Evolutionary conservation across 2,329 filamentous ascomycete genomes (phyloP), one percentile per base, ranked within the genome.

Genomic region (Blastomyces silverae): DNA sequence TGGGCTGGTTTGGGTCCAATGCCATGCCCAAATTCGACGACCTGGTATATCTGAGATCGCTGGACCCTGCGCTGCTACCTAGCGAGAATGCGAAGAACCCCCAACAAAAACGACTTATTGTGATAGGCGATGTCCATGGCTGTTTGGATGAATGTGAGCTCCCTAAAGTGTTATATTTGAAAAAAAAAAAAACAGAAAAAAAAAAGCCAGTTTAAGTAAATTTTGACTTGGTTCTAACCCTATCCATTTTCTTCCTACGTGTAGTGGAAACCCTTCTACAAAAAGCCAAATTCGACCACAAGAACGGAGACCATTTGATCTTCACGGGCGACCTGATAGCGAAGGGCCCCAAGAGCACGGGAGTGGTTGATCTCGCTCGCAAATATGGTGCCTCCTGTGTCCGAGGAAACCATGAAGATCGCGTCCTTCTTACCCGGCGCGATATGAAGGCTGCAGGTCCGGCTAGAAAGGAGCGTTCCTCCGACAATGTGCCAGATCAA

Each of bases 111-210:
- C 82, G 92, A 22, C 79, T 99, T 31, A 80, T 97, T 44, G 82
- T 97, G 66, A 82, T 97, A 44, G 93, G 94, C 64, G 94, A 99
- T 78, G 91, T 97, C 17, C 93, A 97, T 78, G 94, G 94, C 60
- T 94, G 94, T 80, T 85, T 85, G 70, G 75, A 83, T 15, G 84
- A 91, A 67, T 81, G 91, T 73, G 77, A 57, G 61, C 2, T 31
- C 48, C 22, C 28, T n/a, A n/a, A 31, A n/a, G 2, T 56, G 17
- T 11, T 46, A 13, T 28, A 13, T 46, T 31, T 48, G 22, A 10
- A 48, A 6, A 37, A 10, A 8, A 34, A 34, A 34, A 34, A 31
- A 34, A 34, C 3, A 34, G 1, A 7, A 34, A 34, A 1, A 34
- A 13, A 46, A 13, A 28, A 5, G 7, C 10, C 3, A 22, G 6